phyloP scores from a whole-genome alignment of 371 early-diverging fungal species.

The Actinomortierella wolfii region DNA sequence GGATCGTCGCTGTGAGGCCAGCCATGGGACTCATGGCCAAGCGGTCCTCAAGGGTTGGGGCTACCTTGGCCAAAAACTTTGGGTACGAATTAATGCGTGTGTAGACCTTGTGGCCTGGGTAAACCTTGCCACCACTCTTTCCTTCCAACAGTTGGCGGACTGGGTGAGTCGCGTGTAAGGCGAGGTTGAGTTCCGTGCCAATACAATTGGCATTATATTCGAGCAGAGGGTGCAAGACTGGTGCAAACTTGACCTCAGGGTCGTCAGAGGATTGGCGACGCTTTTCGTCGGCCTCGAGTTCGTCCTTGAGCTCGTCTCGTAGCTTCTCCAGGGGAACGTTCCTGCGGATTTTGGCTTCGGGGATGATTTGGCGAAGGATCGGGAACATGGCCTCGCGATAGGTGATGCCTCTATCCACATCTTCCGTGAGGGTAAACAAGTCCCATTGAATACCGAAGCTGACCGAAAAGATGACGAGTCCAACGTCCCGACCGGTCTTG shows the following conservation, averaged over 20 bases:
- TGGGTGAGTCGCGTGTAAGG: constrained; percentile 15
- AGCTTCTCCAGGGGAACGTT: no score
- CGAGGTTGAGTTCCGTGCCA: background rate
- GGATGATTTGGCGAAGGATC: constrained; percentile 5
- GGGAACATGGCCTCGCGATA: constrained; percentile 8
- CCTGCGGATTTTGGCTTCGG: background rate
- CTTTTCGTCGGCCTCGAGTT: no score
- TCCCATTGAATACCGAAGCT: constrained; percentile 7
- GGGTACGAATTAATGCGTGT: constrained; percentile 21
- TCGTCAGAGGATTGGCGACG: no score
- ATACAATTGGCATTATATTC: no score
- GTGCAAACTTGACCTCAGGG: no score
- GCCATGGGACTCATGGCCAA: constrained; percentile 17
- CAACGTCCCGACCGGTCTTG: constrained; percentile 19
- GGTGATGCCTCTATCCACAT: background rate
- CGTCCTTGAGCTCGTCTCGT: no score
- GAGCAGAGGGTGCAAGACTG: no score
- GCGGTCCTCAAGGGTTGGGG: constrained; percentile 22
- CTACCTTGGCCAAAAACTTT: constrained; percentile 15
- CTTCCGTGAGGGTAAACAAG: constrained; percentile 8
- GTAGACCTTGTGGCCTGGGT: constrained; percentile 10
- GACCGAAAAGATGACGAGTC: constrained; percentile 7
- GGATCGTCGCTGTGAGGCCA: background rate
- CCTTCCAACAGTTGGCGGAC: constrained; percentile 3
- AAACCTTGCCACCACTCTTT: background rate